These are phyloP conservation scores for Yamadazyma epiphylla DNA, from an alignment of 1,139 yeast species.

Conservation along the genomic window DNA sequence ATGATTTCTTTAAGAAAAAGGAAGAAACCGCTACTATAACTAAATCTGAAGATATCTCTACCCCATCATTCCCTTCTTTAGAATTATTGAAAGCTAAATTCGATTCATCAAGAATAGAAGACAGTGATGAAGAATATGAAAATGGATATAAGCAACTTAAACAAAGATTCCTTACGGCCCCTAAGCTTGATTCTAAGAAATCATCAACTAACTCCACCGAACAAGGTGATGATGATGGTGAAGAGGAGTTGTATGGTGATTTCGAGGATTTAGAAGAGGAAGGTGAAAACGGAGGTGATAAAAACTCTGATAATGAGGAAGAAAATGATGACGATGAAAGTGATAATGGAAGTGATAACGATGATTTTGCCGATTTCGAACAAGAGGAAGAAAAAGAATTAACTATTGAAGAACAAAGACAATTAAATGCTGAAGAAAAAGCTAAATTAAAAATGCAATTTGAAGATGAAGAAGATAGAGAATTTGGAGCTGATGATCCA, in stretches of 20 bases:
- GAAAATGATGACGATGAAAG: constrained; percentile 22
- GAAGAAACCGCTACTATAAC: constrained; percentile 27
- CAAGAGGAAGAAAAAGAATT: constrained; percentile 44
- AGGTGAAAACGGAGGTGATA: constrained; percentile 20
- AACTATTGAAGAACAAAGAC: constrained; percentile 68
- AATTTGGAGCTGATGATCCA: constrained; percentile 68
- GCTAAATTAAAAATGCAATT: constrained; percentile 85
- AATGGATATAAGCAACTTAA: constrained; percentile 47
- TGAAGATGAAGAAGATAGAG: constrained; percentile 85
- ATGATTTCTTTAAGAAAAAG: constrained; percentile 60
- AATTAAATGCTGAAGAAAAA: constrained; percentile 80
- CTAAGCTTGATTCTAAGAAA: constrained; percentile 35
- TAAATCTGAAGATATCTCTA: constrained; percentile 32
- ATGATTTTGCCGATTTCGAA: constrained; percentile 52
- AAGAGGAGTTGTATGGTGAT: constrained; percentile 66
- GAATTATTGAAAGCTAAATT: constrained; percentile 56
- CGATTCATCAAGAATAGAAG: constrained; percentile 29
- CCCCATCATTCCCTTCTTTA: constrained; percentile 34
- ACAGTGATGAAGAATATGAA: constrained; percentile 39
- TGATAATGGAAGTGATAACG: constrained; percentile 31
- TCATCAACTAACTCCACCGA: constrained; percentile 34
- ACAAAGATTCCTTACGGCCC: constrained; percentile 65
- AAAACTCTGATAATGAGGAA: constrained; percentile 18
- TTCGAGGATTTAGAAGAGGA: constrained; percentile 73
- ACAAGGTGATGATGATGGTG: constrained; percentile 33